Percentiles rank a stretch among this genome's conserved stretches.
These are phyloP conservation scores for Penicillium sp. DNA, from an alignment of 2,329 filamentous ascomycete species.

Conservation along the genomic window DNA sequence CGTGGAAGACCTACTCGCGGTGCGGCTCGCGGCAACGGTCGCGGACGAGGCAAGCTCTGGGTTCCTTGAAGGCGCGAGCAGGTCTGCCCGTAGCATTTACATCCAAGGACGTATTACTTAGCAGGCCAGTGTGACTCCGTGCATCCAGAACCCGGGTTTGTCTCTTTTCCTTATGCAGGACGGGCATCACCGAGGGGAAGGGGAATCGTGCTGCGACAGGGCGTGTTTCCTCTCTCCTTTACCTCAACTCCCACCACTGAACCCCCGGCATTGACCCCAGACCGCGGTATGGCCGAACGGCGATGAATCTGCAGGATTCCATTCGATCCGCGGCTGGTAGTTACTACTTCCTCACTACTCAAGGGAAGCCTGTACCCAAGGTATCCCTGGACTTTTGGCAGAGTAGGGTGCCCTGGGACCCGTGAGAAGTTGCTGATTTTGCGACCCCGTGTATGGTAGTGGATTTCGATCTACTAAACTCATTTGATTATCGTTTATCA, in stretches of 20 bases:
- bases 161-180: constrained; percentile 20
- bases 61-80: constrained; percentile 37
- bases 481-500: not conserved
- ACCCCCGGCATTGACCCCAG: constrained; percentile 13
- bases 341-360: not conserved
- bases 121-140: constrained; percentile 17
- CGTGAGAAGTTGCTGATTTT: constrained; percentile 5
- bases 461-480: constrained; percentile 7
- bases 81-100: constrained; percentile 16
- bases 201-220: constrained; percentile 12
- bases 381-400: not conserved
- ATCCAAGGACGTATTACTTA: constrained; percentile 11
- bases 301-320: constrained; percentile 12
- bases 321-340: constrained; percentile 11
- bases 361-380: not conserved
- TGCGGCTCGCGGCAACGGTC: constrained; percentile 31
- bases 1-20: constrained; percentile 35
- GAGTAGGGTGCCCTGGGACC: not conserved
- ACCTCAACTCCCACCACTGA: constrained; percentile 1
- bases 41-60: constrained; percentile 43
- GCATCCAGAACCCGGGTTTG: constrained; percentile 16
- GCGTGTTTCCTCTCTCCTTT: constrained; percentile 9
- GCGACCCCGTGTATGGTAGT: constrained; percentile 1
- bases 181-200: constrained; percentile 10
- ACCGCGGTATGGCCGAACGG: constrained; percentile 1